Evolutionary conservation across 2,329 filamentous ascomycete genomes (phyloP).

Genomic region (Plenodomus lindquistii): DNA sequence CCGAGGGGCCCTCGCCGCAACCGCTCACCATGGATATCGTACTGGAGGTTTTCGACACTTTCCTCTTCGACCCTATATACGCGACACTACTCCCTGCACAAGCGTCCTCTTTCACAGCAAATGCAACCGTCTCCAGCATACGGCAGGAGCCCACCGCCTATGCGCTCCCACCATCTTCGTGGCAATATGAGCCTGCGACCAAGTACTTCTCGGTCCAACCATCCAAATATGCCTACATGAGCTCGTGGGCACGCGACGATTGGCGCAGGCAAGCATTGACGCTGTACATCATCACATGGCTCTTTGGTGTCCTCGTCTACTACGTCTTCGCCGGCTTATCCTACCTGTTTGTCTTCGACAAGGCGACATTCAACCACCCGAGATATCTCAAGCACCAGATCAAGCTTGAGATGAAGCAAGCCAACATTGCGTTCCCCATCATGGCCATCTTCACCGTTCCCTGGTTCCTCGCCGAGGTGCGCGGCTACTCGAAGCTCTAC

Average conservation of each 20-base stretch:
- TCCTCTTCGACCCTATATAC: constrained; percentile 78
- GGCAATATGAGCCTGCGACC: constrained; percentile 74
- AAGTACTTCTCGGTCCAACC: constrained; percentile 71
- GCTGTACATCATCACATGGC: constrained; percentile 84
- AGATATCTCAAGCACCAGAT: constrained; percentile 97
- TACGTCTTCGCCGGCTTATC: constrained; percentile 82
- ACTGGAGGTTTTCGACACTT: constrained; percentile 82
- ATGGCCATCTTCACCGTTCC: constrained; percentile 83
- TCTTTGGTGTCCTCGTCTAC: constrained; percentile 84
- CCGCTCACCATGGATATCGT: constrained; percentile 79
- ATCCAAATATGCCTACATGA: constrained; percentile 76
- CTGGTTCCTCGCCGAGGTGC: constrained; percentile 81
- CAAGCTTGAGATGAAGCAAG: constrained; percentile 79
- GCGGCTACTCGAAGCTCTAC: constrained; percentile 85
- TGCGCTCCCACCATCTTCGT: constrained; percentile 44
- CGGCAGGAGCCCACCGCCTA: constrained; percentile 43
- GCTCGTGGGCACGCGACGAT: constrained; percentile 76
- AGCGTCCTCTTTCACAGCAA: constrained; percentile 54
- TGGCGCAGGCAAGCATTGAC: constrained; percentile 73
- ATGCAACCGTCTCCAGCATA: constrained; percentile 60
- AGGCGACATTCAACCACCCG: constrained; percentile 83
- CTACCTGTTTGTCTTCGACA: constrained; percentile 89
- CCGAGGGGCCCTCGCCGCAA: constrained; percentile 12
- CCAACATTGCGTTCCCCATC: constrained; percentile 73
- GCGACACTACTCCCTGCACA: constrained; percentile 66